Conservation (phyloP, 441 rosid species). For the Adansonia gregorii region DNA sequence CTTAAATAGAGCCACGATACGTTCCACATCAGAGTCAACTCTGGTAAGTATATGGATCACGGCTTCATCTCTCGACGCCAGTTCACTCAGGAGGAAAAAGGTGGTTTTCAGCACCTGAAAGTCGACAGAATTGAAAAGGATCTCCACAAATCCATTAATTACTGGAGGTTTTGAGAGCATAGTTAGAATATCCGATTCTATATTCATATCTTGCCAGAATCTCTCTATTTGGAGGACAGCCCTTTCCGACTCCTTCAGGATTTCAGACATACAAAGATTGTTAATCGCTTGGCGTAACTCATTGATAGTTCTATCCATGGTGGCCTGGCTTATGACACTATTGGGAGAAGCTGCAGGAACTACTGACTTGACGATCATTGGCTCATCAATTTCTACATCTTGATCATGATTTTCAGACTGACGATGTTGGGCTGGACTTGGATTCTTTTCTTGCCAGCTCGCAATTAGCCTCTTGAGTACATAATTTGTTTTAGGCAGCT, state of each 20-base stretch:
- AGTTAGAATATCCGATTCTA: conserved; percentile 47
- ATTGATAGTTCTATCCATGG: conserved; percentile 47
- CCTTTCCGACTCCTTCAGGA: conserved; percentile 62
- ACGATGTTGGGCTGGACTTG: conserved; percentile 27
- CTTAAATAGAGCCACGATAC: conserved; percentile 67
- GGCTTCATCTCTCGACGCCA: conserved; percentile 62
- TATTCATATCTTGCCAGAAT: conserved; percentile 54
- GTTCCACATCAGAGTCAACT: conserved; percentile 67
- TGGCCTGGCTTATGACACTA: conserved; percentile 56
- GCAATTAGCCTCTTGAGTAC: conserved; percentile 74
- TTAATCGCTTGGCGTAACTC: conserved; percentile 57
- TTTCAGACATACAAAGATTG: conserved; percentile 66
- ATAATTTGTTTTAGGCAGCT: conserved; percentile 68
- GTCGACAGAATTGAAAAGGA: conserved; percentile 65
- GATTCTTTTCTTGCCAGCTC: conserved; percentile 63
- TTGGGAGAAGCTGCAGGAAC: conserved; percentile 53
- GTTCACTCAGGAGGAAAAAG: conserved; percentile 59
- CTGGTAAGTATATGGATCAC: conserved; percentile 64
- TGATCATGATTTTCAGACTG: conserved; percentile 32
- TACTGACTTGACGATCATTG: conserved; percentile 32
- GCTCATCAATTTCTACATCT: conserved; percentile 30
- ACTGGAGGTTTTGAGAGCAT: conserved; percentile 67
- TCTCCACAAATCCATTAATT: conserved; percentile 67
- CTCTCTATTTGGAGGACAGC: conserved; percentile 64
- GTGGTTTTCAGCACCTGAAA: conserved; percentile 54